Base-by-base conservation (phyloP, 768 basidiomycete species). In the Leccinellum rugosiceps region DNA sequence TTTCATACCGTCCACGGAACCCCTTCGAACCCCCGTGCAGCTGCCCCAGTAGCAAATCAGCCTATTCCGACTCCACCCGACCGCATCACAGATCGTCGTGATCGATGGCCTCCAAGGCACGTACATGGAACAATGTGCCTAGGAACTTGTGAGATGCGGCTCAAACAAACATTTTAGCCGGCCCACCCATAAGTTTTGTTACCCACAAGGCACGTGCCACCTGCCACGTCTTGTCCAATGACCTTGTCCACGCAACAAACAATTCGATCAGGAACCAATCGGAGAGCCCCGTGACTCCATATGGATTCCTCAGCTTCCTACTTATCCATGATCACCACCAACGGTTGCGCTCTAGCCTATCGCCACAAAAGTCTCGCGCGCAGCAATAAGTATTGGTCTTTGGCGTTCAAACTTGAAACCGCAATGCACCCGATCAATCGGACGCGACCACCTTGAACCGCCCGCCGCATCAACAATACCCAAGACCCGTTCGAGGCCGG, bases 71-170 rank as follows among this genome's bases (percentile, higher is more conserved):
- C 19, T 55, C 41, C 14, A 14, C 23, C 63, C 58, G 62, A 30
- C 41, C 10, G 38, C 45, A 64, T 60, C 61, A 34, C 28, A 43
- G 61, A 62, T 63, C 54, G 51, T 46, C 14, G 28, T 17, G 21
- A 63, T 63, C 61, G 56, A 61, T 61, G 32, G 3, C 35, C 13
- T 10, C 15, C 46, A 56, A 63, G 61, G 61, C 55, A 57, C 60
- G 41, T 26, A 15, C 43, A 19, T 46, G 31, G 51, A 52, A 56
- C 52, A 53, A 45, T 46, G 48, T 21, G 47, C 35, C 55, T 19
- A 38, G 55, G 28, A 51, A 50, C 31, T 32, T 17, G 19, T 31
- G 35, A 56, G 23, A 47, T n/a, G 41, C 41, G 6, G 38, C 23
- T 50, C 55, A 31, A 54, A 58, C 54, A 43, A 50, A 28, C 45